Evolutionary conservation across 2,329 filamentous ascomycete genomes (phyloP), one percentile per base, ranked within the genome.

Genomic region (Hypoxylon sp.): DNA sequence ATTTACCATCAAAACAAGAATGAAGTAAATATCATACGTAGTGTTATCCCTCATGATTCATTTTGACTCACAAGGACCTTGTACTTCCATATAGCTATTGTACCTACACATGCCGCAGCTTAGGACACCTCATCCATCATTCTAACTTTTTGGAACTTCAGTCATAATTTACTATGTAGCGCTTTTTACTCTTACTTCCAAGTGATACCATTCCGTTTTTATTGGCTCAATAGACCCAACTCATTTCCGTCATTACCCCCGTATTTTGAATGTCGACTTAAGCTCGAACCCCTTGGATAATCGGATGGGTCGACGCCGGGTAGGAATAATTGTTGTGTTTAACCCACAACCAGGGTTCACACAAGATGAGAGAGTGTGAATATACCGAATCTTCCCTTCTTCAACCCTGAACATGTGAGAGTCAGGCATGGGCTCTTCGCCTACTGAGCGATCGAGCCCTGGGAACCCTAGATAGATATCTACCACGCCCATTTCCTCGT

Each of bases 321-420:
- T 47, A 10, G 53, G 53, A 47, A 56, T 56, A 14, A 56, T 56
- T n/a, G 53, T 56, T 10, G 29, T 22, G 31, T 56, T 56, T 2
- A 42, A 46, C 11, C 53, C 72, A 35, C 72, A 73, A 37, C 72
- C 72, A 24, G 65, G 37, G n/a, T 69, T 47, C 10, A 73, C 70
- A 50, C 72, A 73, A 11, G 70, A 68, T 4, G 72, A 71, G 14
- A 75, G 55, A 1, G 74, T 74, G 42, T 77, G 74, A 11, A 77
- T 73, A 35, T 75, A 77, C 11, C 74, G 59, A 31, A 77, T 75
- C 70, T 72, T 66, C 4, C 74, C 74, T 2, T 56, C 62, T 58
- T 77, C 74, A 9, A 77, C 70, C 37, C 75, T 67, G 29, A 77
- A 73, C 53, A 72, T 56, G 44, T 76, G 74, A 53, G 72, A 74